Conservation (phyloP, 768 basidiomycete species). For the Amanita pallidorosea region DNA sequence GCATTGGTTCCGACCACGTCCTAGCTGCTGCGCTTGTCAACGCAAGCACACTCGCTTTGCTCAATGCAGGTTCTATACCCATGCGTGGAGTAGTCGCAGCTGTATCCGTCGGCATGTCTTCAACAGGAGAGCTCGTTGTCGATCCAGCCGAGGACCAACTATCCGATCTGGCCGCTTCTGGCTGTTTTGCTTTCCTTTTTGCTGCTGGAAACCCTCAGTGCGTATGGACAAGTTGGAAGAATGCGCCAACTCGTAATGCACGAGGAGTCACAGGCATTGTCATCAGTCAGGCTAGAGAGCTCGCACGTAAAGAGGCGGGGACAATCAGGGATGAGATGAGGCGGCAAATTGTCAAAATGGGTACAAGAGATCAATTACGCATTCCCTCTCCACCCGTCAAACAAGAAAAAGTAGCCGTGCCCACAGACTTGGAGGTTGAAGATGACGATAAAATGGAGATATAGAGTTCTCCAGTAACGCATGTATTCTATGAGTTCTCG, state of each 20-base stretch:
- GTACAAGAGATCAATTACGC: slow-evolving; percentile 7
- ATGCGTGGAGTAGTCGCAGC: slow-evolving; percentile 72
- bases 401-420: background rate
- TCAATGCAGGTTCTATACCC: slow-evolving; percentile 61
- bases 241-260: background rate
- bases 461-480: slow-evolving; percentile 10
- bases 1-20: background rate
- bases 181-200: slow-evolving; percentile 65
- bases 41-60: slow-evolving; percentile 53
- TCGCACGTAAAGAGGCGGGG: slow-evolving; percentile 36
- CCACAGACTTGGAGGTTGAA: slow-evolving; percentile 2
- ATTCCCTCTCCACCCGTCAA: background rate
- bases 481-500: background rate
- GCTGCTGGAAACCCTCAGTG: slow-evolving; percentile 23
- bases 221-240: slow-evolving; percentile 49
- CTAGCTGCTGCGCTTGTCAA: slow-evolving; percentile 62
- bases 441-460: slow-evolving; percentile 33
- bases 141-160: slow-evolving; percentile 42
- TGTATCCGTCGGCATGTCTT: slow-evolving; percentile 38
- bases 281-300: slow-evolving; percentile 31
- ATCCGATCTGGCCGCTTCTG: slow-evolving; percentile 26
- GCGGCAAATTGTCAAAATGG: slow-evolving; percentile 19
- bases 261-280: slow-evolving; percentile 28
- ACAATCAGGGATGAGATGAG: slow-evolving; percentile 40
- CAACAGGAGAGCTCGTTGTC: slow-evolving; percentile 26